phyloP scores from a whole-genome alignment of 2,329 filamentous ascomycete genomes.

The Sclerotinia borealis region DNA sequence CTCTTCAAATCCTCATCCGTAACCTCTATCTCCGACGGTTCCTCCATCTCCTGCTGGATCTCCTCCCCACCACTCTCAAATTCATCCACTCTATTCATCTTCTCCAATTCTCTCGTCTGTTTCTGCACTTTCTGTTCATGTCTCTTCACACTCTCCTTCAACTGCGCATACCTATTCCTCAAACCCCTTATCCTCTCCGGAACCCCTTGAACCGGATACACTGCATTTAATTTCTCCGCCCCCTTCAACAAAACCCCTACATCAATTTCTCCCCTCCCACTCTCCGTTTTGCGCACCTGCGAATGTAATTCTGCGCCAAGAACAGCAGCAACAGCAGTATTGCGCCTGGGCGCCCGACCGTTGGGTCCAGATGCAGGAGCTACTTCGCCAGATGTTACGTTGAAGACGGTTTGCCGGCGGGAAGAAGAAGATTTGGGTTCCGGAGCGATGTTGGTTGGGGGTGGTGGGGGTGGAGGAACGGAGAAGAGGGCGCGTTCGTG shows the following conservation, averaged over 20 bases:
- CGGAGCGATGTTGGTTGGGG: constrained; percentile 41
- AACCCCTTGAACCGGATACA: constrained; percentile 79
- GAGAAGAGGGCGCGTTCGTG: constrained; percentile 96
- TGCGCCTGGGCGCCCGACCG: constrained; percentile 52
- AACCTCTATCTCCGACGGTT: constrained; percentile 39
- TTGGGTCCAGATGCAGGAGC: constrained; percentile 46
- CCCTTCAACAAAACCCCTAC: constrained; percentile 78
- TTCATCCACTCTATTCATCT: constrained; percentile 61
- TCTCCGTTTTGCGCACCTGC: constrained; percentile 56
- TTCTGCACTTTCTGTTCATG: constrained; percentile 76
- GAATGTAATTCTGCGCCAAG: constrained; percentile 82
- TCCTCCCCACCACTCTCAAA: constrained; percentile 50
- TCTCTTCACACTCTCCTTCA: constrained; percentile 67
- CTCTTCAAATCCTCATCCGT: constrained; percentile 63
- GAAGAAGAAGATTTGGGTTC: constrained; percentile 33
- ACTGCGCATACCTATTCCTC: constrained; percentile 63
- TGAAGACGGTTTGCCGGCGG: constrained; percentile 60
- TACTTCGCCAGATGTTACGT: constrained; percentile 53
- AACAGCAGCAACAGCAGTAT: constrained; percentile 84
- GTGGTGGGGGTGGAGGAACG: constrained; percentile 56
- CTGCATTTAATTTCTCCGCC: constrained; percentile 82
- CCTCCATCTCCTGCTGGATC: constrained; percentile 39
- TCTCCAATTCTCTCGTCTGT: constrained; percentile 67
- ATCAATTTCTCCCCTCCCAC: constrained; percentile 65
- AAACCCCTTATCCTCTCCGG: constrained; percentile 68